Evolutionary conservation across 2,329 filamentous ascomycete species (phyloP).

Genomic region (Cladophialophora yegresii): DNA sequence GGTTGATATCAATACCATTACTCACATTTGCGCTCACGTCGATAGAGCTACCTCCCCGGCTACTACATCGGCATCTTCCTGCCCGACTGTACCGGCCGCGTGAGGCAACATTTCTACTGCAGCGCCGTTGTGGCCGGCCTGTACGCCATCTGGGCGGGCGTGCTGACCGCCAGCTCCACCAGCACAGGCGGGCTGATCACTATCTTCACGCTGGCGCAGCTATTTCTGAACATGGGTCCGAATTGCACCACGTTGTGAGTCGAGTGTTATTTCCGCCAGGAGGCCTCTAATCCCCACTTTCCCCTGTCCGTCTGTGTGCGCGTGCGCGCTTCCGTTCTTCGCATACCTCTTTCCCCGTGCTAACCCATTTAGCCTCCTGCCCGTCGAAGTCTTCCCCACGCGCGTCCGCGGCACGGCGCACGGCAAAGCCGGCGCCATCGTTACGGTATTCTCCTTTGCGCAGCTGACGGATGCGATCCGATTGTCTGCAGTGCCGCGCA

Average conservation of each 20-base stretch:
- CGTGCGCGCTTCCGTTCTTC: too few relatives aligned
- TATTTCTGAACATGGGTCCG: constrained; percentile 44
- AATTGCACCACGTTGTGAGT: constrained; percentile 60
- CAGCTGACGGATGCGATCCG: constrained; percentile 36
- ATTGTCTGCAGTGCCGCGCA: constrained; percentile 33
- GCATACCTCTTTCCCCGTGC: background rate
- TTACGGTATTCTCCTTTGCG: constrained; percentile 35
- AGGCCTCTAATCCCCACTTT: too few relatives aligned
- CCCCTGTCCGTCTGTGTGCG: too few relatives aligned
- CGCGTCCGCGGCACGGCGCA: constrained; percentile 64
- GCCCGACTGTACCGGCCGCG: constrained; percentile 36
- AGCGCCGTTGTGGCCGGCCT: constrained; percentile 36
- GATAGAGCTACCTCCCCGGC: constrained; percentile 36
- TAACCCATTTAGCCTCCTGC: constrained; percentile 61
- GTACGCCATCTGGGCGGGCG: constrained; percentile 41
- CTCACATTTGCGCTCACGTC: background rate
- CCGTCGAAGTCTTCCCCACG: constrained; percentile 66
- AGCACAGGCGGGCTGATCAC: constrained; percentile 35
- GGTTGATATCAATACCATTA: background rate
- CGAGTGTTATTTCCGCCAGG: too few relatives aligned
- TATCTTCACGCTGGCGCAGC: constrained; percentile 40
- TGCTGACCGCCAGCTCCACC: constrained; percentile 37
- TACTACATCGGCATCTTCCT: constrained; percentile 37
- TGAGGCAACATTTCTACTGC: constrained; percentile 36
- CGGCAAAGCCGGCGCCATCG: constrained; percentile 60